A percentile compares a stretch with the other conserved stretches of the same genome.
phyloP scores from a whole-genome alignment of 441 rosid genomes.

The Iberis amara region DNA sequence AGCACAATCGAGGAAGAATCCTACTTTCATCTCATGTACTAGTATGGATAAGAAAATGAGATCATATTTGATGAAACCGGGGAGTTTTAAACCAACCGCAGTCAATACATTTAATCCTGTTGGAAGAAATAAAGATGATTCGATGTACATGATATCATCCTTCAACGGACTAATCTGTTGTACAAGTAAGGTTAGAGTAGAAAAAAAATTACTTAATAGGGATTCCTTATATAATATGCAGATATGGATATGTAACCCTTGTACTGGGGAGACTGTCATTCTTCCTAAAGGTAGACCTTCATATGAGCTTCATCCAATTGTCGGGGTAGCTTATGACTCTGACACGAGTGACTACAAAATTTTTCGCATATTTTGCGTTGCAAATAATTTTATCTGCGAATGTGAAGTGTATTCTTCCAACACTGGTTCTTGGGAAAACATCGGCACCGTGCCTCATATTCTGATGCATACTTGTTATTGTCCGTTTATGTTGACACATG shows the following conservation, averaged over 20 bases:
- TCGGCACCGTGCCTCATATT: slow-evolving; percentile 17
- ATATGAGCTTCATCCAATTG: no score
- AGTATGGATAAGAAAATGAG: background rate
- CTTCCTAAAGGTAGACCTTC: no score
- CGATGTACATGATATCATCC: slow-evolving; percentile 18
- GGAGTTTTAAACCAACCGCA: background rate
- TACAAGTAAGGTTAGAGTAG: background rate
- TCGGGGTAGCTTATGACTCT: no score
- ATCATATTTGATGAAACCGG: background rate
- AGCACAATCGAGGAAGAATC: slow-evolving; percentile 19
- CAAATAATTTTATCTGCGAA: background rate
- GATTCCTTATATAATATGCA: slow-evolving; percentile 17
- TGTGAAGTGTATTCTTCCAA: slow-evolving; percentile 20
- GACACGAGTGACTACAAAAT: no score
- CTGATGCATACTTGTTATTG: background rate
- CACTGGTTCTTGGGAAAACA: slow-evolving; percentile 20
- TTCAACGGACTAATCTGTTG: slow-evolving; percentile 25
- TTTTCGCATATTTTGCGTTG: no score
- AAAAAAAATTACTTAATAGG: background rate
- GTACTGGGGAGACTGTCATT: no score
- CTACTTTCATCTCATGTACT: slow-evolving; percentile 26
- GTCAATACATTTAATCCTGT: background rate
- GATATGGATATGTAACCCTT: slow-evolving; percentile 10
- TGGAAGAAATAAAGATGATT: background rate
- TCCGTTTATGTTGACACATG: background rate